Base-by-base conservation (phyloP, 345 rosid species). In the Murraya koenigii region DNA sequence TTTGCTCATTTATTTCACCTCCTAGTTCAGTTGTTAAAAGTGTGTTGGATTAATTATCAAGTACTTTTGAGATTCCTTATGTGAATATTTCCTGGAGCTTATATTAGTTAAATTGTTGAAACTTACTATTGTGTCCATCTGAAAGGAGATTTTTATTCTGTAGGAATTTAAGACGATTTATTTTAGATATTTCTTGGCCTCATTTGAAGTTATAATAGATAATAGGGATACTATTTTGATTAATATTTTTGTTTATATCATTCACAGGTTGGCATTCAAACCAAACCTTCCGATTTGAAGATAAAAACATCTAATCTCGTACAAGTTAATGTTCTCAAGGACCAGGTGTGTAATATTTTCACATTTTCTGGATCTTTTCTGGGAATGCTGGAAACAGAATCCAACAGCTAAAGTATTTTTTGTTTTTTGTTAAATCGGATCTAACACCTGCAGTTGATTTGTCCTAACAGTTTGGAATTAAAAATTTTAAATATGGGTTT, bases 231-330 rank as follows among this genome's bases (percentile, higher is more conserved):
- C 19, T 69, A 35, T 61, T 58, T 35, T 77, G 7, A 66, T 71
- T 23, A 32, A 39, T 69, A 23, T 66, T 66, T 52, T 63, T 65
- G 22, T 80, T 32, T 71, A 47, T 36, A n/a, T 78, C 39, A 32
- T 73, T 75, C 80, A 77, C 86, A 96, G 99, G 95, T 90, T 59
- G 98, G 99, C 69, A 66, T 94, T 78, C 97, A 91, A 80, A 85
- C 86, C 70, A 92, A 87, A 77, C 96, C 97, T 47, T 75, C 81
- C 66, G 97, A 96, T 81, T 80, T 92, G 86, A 96, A 89, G 89
- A 76, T 96, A 47, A 96, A 86, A 87, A 80, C 98, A 68, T 92
- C 92, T 47, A 89, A 88, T 77, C 94, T 94, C 80, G 87, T 96
- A 74, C 90, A 79, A 73, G 90, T 96, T 63, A 89, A 92, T 81